These are phyloP conservation scores for Starmerella apicola DNA, from an alignment of 805 yeast genomes.

Conservation along the genomic window DNA sequence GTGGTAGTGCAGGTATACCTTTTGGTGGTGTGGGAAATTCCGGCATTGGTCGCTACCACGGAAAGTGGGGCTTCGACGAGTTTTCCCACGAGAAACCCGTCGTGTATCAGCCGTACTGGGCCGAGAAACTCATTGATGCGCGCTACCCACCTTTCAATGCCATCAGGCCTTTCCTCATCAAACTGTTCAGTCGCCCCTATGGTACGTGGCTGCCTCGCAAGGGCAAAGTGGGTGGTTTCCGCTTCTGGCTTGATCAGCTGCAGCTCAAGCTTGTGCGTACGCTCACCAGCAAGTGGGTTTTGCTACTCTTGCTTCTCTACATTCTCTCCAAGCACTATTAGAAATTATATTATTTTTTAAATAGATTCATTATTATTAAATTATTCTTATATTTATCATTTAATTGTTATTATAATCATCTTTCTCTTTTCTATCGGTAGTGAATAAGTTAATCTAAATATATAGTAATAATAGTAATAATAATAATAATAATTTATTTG, in stretches of 20 bases:
- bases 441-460: too few species aligned
- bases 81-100: slow-evolving; percentile 67
- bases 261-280: background rate
- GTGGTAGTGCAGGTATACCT: slow-evolving; percentile 55
- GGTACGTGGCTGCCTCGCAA: slow-evolving; percentile 9
- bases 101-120: slow-evolving; percentile 51
- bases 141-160: slow-evolving; percentile 54
- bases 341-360: background rate
- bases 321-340: background rate
- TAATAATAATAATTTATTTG: too few species aligned
- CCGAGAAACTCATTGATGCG: slow-evolving; percentile 43
- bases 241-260: slow-evolving; percentile 3
- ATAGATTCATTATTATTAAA: background rate
- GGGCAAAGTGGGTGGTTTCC: slow-evolving; percentile 10
- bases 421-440: too few species aligned
- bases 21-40: slow-evolving; percentile 87
- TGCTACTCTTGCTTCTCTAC: background rate
- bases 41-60: slow-evolving; percentile 78
- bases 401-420: too few species aligned
- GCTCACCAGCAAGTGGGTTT: background rate
- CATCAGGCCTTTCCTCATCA: slow-evolving; percentile 26
- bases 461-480: too few species aligned
- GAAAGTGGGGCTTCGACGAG: slow-evolving; percentile 51
- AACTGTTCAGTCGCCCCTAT: slow-evolving; percentile 11
- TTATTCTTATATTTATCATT: background rate